phyloP scores from a whole-genome alignment of 2,329 filamentous ascomycete species.

The Zymoseptoria pseudotritici region DNA sequence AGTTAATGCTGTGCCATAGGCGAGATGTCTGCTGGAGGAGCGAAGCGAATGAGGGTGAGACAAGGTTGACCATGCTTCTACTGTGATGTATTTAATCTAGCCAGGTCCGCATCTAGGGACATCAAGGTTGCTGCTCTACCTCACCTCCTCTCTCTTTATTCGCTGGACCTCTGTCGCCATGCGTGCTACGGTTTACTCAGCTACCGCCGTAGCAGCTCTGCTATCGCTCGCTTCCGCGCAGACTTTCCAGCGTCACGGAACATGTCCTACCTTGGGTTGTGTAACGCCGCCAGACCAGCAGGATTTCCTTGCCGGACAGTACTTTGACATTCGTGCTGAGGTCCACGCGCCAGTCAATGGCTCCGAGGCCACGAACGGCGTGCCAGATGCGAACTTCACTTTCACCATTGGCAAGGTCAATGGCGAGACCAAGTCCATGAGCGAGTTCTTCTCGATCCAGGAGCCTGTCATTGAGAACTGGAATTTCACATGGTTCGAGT shows the following conservation, averaged over 20 bases:
- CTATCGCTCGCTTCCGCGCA: constrained; percentile 34
- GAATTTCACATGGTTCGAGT: constrained; percentile 78
- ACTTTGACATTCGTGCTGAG: constrained; percentile 76
- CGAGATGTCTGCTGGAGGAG: background rate
- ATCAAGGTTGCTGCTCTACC: background rate
- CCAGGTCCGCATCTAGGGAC: background rate
- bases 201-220: constrained; percentile 6
- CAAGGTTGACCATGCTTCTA: background rate
- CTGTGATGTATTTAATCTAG: background rate
- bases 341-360: constrained; percentile 58
- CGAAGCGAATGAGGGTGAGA: background rate
- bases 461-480: constrained; percentile 72
- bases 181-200: constrained; percentile 7
- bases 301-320: constrained; percentile 77
- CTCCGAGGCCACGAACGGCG: constrained; percentile 60
- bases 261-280: constrained; percentile 48
- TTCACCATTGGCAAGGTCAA: constrained; percentile 65
- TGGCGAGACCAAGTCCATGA: constrained; percentile 45
- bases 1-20: background rate
- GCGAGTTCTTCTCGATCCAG: constrained; percentile 60
- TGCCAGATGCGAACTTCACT: constrained; percentile 67
- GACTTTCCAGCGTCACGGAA: constrained; percentile 49
- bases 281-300: constrained; percentile 56
- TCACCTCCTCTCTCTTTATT: background rate
- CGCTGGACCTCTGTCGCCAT: constrained; percentile 5